Conservation (phyloP, 768 basidiomycete species). For the Boletus subparvulus region DNA sequence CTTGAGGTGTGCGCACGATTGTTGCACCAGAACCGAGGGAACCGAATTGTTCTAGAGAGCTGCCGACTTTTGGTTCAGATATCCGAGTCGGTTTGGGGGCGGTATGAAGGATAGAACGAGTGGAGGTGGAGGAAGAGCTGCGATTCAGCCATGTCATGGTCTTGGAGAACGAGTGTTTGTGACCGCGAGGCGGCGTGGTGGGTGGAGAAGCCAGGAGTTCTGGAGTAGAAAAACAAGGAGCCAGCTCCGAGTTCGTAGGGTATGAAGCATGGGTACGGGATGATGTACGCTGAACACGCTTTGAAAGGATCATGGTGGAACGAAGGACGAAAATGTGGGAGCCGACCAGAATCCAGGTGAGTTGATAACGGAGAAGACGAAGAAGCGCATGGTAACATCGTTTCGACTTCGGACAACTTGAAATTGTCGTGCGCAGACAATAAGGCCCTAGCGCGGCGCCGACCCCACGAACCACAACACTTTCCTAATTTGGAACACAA, state of each 20-base stretch:
- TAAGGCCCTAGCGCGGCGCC: not conserved
- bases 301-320: slow-evolving; percentile 28
- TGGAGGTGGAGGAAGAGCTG: slow-evolving; percentile 34
- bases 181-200: slow-evolving; percentile 27
- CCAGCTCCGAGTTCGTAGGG: slow-evolving; percentile 26
- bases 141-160: slow-evolving; percentile 46
- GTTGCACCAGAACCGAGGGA: slow-evolving; percentile 68
- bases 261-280: slow-evolving; percentile 8
- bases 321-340: not conserved
- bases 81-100: slow-evolving; percentile 42
- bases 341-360: not conserved
- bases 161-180: slow-evolving; percentile 40
- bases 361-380: slow-evolving; percentile 16
- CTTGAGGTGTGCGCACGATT: slow-evolving; percentile 77
- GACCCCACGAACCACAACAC: slow-evolving; percentile 22
- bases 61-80: slow-evolving; percentile 43
- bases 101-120: slow-evolving; percentile 24
- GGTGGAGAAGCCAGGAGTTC: slow-evolving; percentile 29
- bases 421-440: slow-evolving; percentile 13
- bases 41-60: slow-evolving; percentile 32
- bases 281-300: slow-evolving; percentile 21
- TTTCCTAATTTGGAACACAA: slow-evolving; percentile 28
- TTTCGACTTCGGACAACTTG: slow-evolving; percentile 5
- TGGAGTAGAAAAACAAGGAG: slow-evolving; percentile 19
- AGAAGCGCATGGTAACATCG: slow-evolving; percentile 8